Conservation (phyloP, 306 rosid genomes). For the Mimosa pudica region DNA sequence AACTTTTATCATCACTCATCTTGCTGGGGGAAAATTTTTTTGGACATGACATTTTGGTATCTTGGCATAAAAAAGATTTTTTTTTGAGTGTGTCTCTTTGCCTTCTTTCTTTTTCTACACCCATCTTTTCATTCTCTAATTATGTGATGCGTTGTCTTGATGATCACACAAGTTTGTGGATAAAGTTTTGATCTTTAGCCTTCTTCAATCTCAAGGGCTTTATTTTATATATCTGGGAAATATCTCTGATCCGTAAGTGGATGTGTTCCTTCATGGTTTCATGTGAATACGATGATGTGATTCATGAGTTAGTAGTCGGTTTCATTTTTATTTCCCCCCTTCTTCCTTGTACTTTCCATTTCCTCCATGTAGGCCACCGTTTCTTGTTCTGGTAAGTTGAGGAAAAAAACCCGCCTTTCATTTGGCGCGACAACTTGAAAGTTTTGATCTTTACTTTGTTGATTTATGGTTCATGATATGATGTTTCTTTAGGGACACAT, state of each 20-base stretch:
- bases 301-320: conserved; percentile 13
- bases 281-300: conserved; percentile 3
- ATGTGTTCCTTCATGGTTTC: conserved; percentile 29
- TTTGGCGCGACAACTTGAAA: conserved; percentile 39
- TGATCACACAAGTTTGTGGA: conserved; percentile 28
- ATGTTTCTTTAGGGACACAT: neutral
- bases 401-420: conserved; percentile 27
- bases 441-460: conserved; percentile 22
- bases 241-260: conserved; percentile 11
- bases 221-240: neutral
- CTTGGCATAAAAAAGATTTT: neutral
- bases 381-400: conserved; percentile 57
- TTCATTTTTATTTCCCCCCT: conserved; percentile 25
- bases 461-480: conserved; percentile 15
- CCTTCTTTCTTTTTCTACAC: neutral
- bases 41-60: conserved; percentile 25
- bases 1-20: neutral
- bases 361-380: conserved; percentile 43
- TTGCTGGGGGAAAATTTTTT: neutral
- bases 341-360: conserved; percentile 36
- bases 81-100: conserved; percentile 7
- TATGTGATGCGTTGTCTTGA: conserved; percentile 23
- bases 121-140: conserved; percentile 9
- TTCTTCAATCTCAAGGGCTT: conserved; percentile 21
- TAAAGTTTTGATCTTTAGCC: conserved; percentile 42